phyloP scores from a whole-genome alignment of 1,139 yeast genomes.

The Magnusiomyces fungicola region DNA sequence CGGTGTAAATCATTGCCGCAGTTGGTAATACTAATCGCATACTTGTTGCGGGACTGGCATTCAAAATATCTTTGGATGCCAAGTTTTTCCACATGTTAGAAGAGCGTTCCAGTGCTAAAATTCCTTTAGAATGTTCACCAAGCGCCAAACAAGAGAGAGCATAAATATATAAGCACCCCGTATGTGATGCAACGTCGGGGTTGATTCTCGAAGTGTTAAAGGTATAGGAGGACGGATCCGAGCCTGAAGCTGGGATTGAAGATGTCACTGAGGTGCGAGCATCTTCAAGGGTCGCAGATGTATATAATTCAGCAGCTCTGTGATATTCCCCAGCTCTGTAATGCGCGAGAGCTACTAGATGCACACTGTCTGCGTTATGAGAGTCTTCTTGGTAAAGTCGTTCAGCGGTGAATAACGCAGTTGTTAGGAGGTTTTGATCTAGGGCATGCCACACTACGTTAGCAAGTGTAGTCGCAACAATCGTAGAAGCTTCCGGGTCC shows the following conservation, averaged over 20 bases:
- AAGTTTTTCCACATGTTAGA: conserved; percentile 20
- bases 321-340: conserved; percentile 50
- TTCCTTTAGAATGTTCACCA: conserved; percentile 55
- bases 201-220: conserved; percentile 5
- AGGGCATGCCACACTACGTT: conserved; percentile 52
- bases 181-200: conserved; percentile 39
- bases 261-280: conserved; percentile 36
- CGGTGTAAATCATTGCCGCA: conserved; percentile 39
- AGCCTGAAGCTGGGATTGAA: background rate
- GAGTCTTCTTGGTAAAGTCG: conserved; percentile 54
- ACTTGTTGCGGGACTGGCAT: background rate
- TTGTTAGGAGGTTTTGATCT: conserved; percentile 58
- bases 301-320: conserved; percentile 14
- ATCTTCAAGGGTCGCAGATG: background rate
- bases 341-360: conserved; percentile 58
- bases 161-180: conserved; percentile 66
- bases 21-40: conserved; percentile 11
- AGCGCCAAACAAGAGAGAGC: conserved; percentile 58
- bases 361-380: conserved; percentile 46
- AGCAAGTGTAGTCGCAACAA: conserved; percentile 16
- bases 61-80: conserved; percentile 7
- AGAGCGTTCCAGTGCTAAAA: conserved; percentile 43
- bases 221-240: too few species aligned
- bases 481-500: conserved; percentile 8
- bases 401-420: conserved; percentile 80